Base-by-base conservation (phyloP, 306 rosid species). In the Calophaca sinica region DNA sequence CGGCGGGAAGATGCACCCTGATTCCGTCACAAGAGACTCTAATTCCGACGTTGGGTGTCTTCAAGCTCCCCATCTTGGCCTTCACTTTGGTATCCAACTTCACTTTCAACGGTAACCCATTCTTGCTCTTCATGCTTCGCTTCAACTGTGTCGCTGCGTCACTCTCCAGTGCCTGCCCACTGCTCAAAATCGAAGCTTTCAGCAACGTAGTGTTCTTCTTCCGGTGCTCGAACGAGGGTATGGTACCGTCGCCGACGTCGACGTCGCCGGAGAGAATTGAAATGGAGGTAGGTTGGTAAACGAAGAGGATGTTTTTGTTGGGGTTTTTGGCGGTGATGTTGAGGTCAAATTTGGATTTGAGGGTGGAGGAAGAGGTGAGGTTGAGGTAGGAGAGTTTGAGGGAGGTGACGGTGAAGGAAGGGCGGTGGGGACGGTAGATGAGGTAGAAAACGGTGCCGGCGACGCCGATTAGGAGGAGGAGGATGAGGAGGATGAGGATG, bases 11-110 rank as follows among this genome's bases (percentile, higher is more conserved):
- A 3, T 68, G 84, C 1, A 79, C 96, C 8, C 36, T 83, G 9
- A 94, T 84, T 11, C 97, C 97, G 2, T 87, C 89, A 44, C 98
- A 94, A 1, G 42, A 26, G n/a, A 94, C 96, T 70, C 90, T 83
- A 48, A 94, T 85, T 31, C 97, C 83, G 31, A 90, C 68, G 2
- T 70, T 84, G 0, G 97, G 96, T 9, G 92, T 83, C 62, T 91
- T 90, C 74, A 94, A 38, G 0, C 60, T 86, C 3, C 92, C 91
- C 79, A 85, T 83, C 71, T 81, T 88, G 1, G 86, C 89, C 55
- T 86, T 88, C 81, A 91, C 97, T 70, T 86, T 88, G 3, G 98
- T 90, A 53, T 90, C 90, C 61, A 94, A 59, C 48, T 70, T 67
- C 71, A 94, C 84, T 69, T 36, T 62, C 86, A 94, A 73, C 1